Evolutionary conservation across 2,329 filamentous ascomycete genomes (phyloP), one percentile per base, ranked within the genome.

Genomic region (Daldinia eschscholtzii): DNA sequence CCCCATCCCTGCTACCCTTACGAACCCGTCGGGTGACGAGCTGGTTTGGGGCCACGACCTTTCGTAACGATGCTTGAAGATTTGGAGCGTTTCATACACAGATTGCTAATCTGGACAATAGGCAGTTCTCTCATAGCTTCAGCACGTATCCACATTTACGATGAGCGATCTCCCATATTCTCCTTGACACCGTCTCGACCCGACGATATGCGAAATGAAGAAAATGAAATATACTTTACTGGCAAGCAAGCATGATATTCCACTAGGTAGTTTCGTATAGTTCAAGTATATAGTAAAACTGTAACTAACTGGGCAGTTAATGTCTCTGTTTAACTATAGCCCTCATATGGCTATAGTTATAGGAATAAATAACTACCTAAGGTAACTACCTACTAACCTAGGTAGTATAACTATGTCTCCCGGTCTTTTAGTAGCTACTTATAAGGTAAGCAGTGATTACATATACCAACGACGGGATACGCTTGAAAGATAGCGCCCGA

Each of bases 1-100:
- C 20, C 35, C 52, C 15, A 64, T 30, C 67, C 67, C 64, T 70
- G 67, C 50, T 37, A 52, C 53, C 33, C 20, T 48, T 30, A 65
- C 59, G 23, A 68, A 44, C 62, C 53, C 18, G 41, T 52, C 67
- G 61, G 52, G 18, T 55, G 33, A 55, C 52, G 10, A 55, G 46
- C 46, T 52, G 15, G 46, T 52, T 52, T 33, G 18, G 13, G 9
- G 23, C 46, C 5, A 5, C 46, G 13, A 50, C 46, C 13, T 28
- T 18, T 23, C 12, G 46, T 50, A 50, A 50, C 46, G 23, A 50
- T 15, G 44, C 44, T n/a, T 23, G 2, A 50, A 50, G 44, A 28
- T 9, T 13, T 50, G 26, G 26, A 13, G 23, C 44, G 23, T 28
- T 48, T 28, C 44, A 28, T 48, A 48, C 23, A 13, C 12, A 42